These are phyloP conservation scores for Leccinum solheimii DNA, from an alignment of 1,284 basidiomycete genomes.

Conservation along the genomic window DNA sequence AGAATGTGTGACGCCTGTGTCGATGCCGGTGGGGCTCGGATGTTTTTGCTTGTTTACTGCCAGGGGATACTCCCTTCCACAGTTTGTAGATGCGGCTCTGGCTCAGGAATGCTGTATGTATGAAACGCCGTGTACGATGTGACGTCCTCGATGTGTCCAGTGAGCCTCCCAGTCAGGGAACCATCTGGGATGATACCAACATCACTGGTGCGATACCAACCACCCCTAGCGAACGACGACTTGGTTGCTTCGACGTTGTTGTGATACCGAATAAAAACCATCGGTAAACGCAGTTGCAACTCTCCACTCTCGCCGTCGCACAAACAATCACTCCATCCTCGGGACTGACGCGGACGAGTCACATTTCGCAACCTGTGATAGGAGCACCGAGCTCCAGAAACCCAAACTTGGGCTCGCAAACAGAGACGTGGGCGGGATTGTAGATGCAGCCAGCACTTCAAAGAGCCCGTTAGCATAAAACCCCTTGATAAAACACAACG, in stretches of 20 bases:
- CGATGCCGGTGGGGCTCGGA: too few relatives aligned
- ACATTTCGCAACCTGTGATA: constrained; percentile 25
- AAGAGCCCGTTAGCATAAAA: background rate
- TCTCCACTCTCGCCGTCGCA: constrained; percentile 33
- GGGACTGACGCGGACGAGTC: constrained; percentile 25
- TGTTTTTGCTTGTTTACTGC: too few relatives aligned
- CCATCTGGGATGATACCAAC: constrained; percentile 36
- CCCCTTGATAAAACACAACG: background rate
- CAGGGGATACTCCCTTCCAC: constrained; percentile 19
- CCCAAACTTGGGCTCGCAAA: constrained; percentile 16
- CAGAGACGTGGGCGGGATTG: constrained; percentile 17
- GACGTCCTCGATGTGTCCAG: constrained; percentile 42
- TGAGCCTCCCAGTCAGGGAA: constrained; percentile 29
- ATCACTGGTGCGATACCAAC: constrained; percentile 45
- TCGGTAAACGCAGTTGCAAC: constrained; percentile 38
- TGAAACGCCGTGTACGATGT: constrained; percentile 44
- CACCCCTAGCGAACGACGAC: constrained; percentile 37
- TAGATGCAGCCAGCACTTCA: constrained; percentile 38
- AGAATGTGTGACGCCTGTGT: constrained; percentile 26
- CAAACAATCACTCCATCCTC: constrained; percentile 26
- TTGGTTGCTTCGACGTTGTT: constrained; percentile 37
- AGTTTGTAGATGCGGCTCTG: constrained; percentile 39
- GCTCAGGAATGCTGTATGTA: constrained; percentile 35
- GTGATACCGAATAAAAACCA: constrained; percentile 38
- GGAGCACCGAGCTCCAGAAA: constrained; percentile 28